Base-by-base conservation (phyloP, 768 basidiomycete species). In the Filobasidium wieringae region DNA sequence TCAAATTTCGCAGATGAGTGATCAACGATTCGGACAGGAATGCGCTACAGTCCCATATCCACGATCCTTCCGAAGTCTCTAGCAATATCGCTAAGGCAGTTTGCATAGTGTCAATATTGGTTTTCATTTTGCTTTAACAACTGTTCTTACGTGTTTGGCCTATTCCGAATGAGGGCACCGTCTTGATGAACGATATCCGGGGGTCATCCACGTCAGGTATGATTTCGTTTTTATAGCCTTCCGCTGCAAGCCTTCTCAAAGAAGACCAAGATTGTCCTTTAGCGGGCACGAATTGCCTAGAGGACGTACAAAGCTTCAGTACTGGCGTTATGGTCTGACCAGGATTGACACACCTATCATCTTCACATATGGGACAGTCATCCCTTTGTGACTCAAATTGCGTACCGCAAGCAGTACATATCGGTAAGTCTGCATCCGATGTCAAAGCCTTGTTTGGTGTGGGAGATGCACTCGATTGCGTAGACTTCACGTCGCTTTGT, bases 41-140 rank as follows among this genome's bases (percentile, higher is more conserved):
- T 4, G 72, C 68, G 6, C 67, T 54, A 51, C 72, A 73, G 45
- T 73, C 72, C 72, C 72, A 73, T 34, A 73, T 66, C 50, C 68
- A 73, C n/a, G 64, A 64, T 17, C 66, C 70, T 11, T 49, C 55
- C 19, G 49, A 34, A 0, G 70, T 71, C 54, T 68, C 65, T 50
- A 73, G 66, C 14, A 73, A 57, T 12, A 67, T 67, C 9, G 72
- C 71, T 72, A 36, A 33, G 26, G 33, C 36, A 31, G 34, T 30
- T 17, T 17, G 14, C 6, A 49, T 7, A 4, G 4, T 14, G 15
- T 33, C 6, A 49, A 14, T 3, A 36, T 9, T 30, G 57, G 26
- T 32, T 1, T 19, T 8, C 4, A 51, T 22, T 34, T 29, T 15
- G 6, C 12, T 11, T 29, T 17, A 7, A 19, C 37, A 30, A 12